Conservation (phyloP, 78 protist genomes). For the Chrysochromulina tobinii region DNA sequence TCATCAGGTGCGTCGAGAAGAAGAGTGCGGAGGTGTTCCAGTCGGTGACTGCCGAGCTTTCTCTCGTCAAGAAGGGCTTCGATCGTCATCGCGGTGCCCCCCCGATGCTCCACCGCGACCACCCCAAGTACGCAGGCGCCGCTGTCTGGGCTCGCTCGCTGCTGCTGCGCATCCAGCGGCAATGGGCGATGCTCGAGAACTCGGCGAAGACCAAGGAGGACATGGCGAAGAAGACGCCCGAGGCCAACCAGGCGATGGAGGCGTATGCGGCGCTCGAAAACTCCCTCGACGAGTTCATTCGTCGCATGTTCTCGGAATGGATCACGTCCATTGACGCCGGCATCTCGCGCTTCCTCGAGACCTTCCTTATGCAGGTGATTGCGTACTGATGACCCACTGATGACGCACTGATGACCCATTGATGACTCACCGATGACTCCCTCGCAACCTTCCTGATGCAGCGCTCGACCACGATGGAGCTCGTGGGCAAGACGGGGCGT, state of each 20-base stretch:
- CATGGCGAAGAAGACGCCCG: no score
- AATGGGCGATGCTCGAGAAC: constrained; percentile 18
- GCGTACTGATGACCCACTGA: not conserved
- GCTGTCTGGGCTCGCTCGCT: constrained; percentile 70
- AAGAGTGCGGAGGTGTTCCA: not conserved
- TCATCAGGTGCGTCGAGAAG: not conserved
- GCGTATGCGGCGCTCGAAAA: not conserved
- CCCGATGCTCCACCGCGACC: constrained; percentile 38
- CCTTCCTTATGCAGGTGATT: not conserved
- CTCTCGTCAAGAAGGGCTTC: constrained; percentile 38
- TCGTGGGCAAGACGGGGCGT: no score
- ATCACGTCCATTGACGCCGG: constrained; percentile 4
- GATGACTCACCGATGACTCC: no score
- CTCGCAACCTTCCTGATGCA: no score
- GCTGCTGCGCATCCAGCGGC: constrained; percentile 29
- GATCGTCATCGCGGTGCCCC: constrained; percentile 49
- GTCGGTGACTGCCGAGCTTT: not conserved
- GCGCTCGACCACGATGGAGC: no score
- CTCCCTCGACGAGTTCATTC: constrained; percentile 61
- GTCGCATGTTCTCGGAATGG: constrained; percentile 21
- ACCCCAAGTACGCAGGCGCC: constrained; percentile 69
- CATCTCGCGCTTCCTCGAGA: not conserved
- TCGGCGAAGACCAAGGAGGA: no score
- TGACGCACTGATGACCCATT: no score
- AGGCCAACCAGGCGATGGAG: constrained; percentile 19